Percentiles rank a stretch among this genome's conserved stretches.
Conservation (phyloP, 2,329 filamentous ascomycete genomes). For the Pestalotiopsis sp. region DNA sequence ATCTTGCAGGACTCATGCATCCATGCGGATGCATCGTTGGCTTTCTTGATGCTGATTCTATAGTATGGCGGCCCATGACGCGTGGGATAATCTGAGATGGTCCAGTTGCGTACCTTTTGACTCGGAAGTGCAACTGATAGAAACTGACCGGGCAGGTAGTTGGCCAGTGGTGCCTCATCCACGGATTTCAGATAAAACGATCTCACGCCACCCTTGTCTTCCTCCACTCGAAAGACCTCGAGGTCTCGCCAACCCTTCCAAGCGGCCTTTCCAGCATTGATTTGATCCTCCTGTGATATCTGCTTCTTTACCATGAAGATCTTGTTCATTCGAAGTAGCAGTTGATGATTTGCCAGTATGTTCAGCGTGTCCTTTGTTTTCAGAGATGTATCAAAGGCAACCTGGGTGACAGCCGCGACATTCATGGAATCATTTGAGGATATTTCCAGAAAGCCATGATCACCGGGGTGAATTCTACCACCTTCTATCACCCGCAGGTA, state of each 20-base stretch:
- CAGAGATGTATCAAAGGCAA: conserved; percentile 26
- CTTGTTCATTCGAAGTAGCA: conserved; percentile 26
- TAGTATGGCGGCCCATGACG: conserved; percentile 22
- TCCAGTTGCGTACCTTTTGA: conserved; percentile 23
- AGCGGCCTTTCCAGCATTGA: conserved; percentile 19
- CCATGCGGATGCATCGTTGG: conserved; percentile 21
- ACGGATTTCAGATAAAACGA: conserved; percentile 25
- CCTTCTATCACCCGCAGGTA: conserved; percentile 24
- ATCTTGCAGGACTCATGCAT: conserved; percentile 24
- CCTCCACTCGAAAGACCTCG: conserved; percentile 18
- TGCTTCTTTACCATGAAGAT: conserved; percentile 18
- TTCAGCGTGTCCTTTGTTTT: conserved; percentile 25
- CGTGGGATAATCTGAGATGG: conserved; percentile 25
- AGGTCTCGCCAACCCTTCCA: conserved; percentile 26
- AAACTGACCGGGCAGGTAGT: conserved; percentile 27
- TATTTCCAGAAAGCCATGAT: conserved; percentile 20
- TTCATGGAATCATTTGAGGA: conserved; percentile 20
- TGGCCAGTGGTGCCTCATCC: conserved; percentile 19
- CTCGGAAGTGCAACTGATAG: conserved; percentile 24
- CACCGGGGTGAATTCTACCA: conserved; percentile 23
- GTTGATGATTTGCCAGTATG: conserved; percentile 22
- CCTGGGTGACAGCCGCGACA: conserved; percentile 20
- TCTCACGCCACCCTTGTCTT: conserved; percentile 23
- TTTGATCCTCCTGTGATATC: conserved; percentile 21
- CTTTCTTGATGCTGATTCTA: conserved; percentile 25